Conservation (phyloP, 345 rosid species). For the Brassica incana region DNA sequence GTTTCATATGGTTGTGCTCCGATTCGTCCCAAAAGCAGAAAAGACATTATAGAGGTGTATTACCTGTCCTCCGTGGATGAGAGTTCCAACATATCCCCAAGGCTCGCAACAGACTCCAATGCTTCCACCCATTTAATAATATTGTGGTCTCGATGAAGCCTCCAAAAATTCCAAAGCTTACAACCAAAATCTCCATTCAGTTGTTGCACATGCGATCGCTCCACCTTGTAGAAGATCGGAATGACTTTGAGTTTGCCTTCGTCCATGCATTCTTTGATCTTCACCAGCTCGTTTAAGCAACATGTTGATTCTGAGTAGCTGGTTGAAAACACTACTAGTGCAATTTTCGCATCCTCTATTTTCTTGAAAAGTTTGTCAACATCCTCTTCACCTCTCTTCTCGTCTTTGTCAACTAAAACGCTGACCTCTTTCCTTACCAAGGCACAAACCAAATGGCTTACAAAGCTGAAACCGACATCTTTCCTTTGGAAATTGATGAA, state of each 20-base stretch:
- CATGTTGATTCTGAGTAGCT: background rate
- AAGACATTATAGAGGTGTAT: no score
- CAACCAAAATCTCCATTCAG: background rate
- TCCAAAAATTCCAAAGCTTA: background rate
- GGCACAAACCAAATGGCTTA: no score
- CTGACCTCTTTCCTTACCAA: no score
- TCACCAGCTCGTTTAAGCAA: no score
- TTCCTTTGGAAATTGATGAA: no score
- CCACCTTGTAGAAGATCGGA: background rate
- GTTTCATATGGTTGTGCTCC: no score
- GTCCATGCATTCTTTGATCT: background rate
- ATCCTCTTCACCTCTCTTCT: background rate
- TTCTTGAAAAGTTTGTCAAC: background rate
- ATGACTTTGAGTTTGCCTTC: background rate
- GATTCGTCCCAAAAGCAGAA: no score
- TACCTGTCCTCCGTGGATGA: no score
- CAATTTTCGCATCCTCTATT: background rate
- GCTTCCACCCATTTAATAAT: slow-evolving; percentile 18
- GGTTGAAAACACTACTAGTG: background rate
- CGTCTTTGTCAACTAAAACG: no score
- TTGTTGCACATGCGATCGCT: background rate
- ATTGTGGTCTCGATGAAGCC: background rate
- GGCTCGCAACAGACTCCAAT: background rate
- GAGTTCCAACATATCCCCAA: no score
- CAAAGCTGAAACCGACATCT: no score